A percentile compares a stretch with the other conserved stretches of the same genome.
These are phyloP conservation scores for Lepiota venenata DNA, from an alignment of 768 basidiomycete species.

Conservation along the genomic window DNA sequence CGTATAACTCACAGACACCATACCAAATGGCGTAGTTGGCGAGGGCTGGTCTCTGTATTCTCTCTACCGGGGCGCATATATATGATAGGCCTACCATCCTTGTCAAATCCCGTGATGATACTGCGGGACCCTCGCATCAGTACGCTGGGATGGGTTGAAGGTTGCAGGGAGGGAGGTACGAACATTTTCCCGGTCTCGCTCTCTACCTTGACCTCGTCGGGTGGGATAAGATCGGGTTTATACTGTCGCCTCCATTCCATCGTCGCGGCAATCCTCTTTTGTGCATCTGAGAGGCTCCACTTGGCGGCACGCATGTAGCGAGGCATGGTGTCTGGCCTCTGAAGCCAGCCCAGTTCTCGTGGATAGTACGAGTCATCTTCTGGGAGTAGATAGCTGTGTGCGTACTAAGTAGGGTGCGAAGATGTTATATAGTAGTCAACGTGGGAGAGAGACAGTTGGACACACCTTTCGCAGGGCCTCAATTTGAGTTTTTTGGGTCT, in stretches of 20 bases:
- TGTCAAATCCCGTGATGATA: conserved; percentile 81
- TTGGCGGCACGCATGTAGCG: conserved; percentile 87
- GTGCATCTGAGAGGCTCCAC: conserved; percentile 75
- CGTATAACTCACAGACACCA: conserved; percentile 68
- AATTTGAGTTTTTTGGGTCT: conserved; percentile 59
- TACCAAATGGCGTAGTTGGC: conserved; percentile 83
- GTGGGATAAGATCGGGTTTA: conserved; percentile 80
- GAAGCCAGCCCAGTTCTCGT: conserved; percentile 80
- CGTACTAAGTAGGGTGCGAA: conserved; percentile 47
- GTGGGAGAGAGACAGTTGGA: conserved; percentile 7
- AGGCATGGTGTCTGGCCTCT: conserved; percentile 59
- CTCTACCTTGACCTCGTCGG: conserved; percentile 78
- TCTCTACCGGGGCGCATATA: conserved; percentile 89
- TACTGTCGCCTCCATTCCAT: conserved; percentile 84
- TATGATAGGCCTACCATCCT: conserved; percentile 81
- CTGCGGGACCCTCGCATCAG: conserved; percentile 32
- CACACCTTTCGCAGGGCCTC: conserved; percentile 59
- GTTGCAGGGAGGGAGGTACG: conserved; percentile 21
- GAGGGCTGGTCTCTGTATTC: conserved; percentile 73
- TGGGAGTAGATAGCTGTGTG: conserved; percentile 60
- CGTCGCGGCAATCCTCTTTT: conserved; percentile 74
- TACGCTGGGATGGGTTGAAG: too few relatives aligned
- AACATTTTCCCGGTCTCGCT: conserved; percentile 89
- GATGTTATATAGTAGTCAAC: neutral
- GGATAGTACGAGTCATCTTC: conserved; percentile 64